Evolutionary conservation across 768 basidiomycete genomes (phyloP).

Genomic region (Hypholoma sublateritium): DNA sequence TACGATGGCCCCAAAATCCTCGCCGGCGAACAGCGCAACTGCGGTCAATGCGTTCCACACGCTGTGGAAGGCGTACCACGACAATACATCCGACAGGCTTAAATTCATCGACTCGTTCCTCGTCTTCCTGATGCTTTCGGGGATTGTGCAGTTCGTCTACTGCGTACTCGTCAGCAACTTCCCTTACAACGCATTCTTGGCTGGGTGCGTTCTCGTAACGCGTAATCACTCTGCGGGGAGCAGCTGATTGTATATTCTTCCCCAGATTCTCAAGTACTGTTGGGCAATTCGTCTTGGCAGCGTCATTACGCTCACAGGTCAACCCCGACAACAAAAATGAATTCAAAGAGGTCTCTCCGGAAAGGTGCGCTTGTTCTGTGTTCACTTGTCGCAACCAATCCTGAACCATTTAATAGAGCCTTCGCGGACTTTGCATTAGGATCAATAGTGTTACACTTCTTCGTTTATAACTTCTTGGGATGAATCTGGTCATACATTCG

Average conservation of each 20-base stretch:
- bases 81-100: slow-evolving; percentile 77
- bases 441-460: slow-evolving; percentile 96
- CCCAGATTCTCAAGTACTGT: slow-evolving; percentile 87
- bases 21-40: slow-evolving; percentile 26
- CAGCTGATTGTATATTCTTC: background rate
- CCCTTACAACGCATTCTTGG: slow-evolving; percentile 96
- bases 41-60: slow-evolving; percentile 45
- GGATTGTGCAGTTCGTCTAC: slow-evolving; percentile 88
- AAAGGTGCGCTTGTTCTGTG: slow-evolving; percentile 59
- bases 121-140: slow-evolving; percentile 87
- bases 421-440: slow-evolving; percentile 96
- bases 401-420: slow-evolving; percentile 56
- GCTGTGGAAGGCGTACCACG: slow-evolving; percentile 76
- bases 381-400: background rate
- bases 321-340: slow-evolving; percentile 80
- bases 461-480: slow-evolving; percentile 98
- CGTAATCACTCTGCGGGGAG: background rate
- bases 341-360: slow-evolving; percentile 92
- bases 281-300: slow-evolving; percentile 95
- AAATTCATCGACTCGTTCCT: slow-evolving; percentile 95
- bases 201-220: slow-evolving; percentile 64
- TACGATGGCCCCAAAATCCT: slow-evolving; percentile 37
- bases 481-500: slow-evolving; percentile 34
- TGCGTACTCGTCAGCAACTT: slow-evolving; percentile 89
- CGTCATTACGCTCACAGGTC: slow-evolving; percentile 89